These are phyloP conservation scores for Candida schatavii DNA, from an alignment of 805 yeast genomes.

Conservation along the genomic window DNA sequence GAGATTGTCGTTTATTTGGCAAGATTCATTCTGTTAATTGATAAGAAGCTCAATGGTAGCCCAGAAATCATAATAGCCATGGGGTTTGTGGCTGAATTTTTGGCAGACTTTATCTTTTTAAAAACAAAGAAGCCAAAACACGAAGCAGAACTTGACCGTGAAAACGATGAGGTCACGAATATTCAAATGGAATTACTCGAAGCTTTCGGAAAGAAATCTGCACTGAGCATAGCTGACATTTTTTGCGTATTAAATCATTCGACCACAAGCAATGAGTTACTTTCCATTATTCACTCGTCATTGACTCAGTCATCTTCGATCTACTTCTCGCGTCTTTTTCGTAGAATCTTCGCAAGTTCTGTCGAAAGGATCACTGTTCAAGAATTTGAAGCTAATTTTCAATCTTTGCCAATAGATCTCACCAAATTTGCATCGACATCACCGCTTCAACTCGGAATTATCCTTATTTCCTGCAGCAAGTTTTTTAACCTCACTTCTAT, in stretches of 20 bases:
- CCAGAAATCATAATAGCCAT: not conserved
- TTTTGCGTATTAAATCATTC: not conserved
- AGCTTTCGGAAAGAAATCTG: not conserved
- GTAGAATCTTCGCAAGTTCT: slow-evolving; percentile 23
- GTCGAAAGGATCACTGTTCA: slow-evolving; percentile 21
- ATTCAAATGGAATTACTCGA: slow-evolving; percentile 1
- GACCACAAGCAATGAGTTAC: not conserved
- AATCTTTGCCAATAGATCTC: slow-evolving; percentile 18
- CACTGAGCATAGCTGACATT: not conserved
- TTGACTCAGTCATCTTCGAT: not conserved
- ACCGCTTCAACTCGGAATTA: slow-evolving; percentile 29
- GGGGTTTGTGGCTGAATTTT: slow-evolving; percentile 3
- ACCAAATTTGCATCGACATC: slow-evolving; percentile 22
- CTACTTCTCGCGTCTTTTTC: slow-evolving; percentile 25
- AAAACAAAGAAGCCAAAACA: not conserved
- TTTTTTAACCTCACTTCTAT: slow-evolving; percentile 33
- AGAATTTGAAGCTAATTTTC: slow-evolving; percentile 18
- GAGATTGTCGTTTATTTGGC: not conserved
- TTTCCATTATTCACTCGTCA: not conserved
- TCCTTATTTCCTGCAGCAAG: slow-evolving; percentile 31
- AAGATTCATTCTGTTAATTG: not conserved
- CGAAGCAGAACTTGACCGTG: not conserved
- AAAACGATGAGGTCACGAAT: not conserved
- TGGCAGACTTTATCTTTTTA: slow-evolving; percentile 4
- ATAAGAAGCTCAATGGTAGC: not conserved